phyloP scores from a whole-genome alignment of 306 rosid species.

The Abrus pulchellus region DNA sequence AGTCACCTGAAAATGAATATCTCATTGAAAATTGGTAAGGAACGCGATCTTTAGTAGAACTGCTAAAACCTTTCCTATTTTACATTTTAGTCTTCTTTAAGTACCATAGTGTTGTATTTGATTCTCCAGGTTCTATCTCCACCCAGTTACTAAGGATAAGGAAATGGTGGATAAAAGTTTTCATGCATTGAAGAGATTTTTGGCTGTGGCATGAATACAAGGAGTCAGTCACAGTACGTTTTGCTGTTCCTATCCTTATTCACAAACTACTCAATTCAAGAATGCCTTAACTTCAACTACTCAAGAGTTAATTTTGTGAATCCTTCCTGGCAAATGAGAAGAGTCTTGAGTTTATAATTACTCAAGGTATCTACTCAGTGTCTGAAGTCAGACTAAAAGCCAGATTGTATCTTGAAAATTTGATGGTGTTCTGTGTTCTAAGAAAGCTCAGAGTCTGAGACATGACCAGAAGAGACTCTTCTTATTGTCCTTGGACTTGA shows the following conservation, averaged over 20 bases:
- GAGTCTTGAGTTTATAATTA: conserved; percentile 40
- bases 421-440: conserved; percentile 51
- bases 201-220: conserved; percentile 40
- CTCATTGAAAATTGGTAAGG: conserved; percentile 7
- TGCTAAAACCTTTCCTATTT: conserved; percentile 28
- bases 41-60: conserved; percentile 5
- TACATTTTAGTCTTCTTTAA: conserved; percentile 15
- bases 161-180: conserved; percentile 26
- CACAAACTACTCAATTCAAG: conserved; percentile 43
- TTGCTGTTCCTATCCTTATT: conserved; percentile 48
- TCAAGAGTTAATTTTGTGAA: conserved; percentile 42
- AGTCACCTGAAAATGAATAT: conserved; percentile 14
- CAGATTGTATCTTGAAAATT: conserved; percentile 33
- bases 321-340: conserved; percentile 44
- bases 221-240: conserved; percentile 44
- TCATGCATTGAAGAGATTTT: conserved; percentile 46
- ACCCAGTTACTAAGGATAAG: conserved; percentile 29
- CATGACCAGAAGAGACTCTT: conserved; percentile 79
- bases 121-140: conserved; percentile 31
- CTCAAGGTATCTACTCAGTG: conserved; percentile 33
- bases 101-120: conserved; percentile 20
- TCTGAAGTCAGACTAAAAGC: conserved; percentile 41
- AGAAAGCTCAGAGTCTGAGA: conserved; percentile 88
- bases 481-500: conserved; percentile 66
- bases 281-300: conserved; percentile 36